Base-by-base conservation (phyloP, 2,329 filamentous ascomycete genomes). In the Chaetomium sp. region DNA sequence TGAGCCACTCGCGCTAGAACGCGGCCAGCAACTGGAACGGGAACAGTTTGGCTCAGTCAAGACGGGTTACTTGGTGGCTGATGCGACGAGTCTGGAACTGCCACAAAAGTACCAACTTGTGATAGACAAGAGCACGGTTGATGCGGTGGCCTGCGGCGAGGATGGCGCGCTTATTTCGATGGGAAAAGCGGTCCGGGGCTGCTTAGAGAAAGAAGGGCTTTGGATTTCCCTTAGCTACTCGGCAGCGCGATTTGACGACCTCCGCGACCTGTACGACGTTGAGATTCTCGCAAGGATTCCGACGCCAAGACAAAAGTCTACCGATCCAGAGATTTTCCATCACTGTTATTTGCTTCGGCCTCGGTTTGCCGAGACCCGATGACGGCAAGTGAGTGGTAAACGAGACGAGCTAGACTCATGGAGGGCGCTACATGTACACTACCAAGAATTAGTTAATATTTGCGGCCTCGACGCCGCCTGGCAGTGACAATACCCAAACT, bases 161-260 rank as follows among this genome's bases (percentile, higher is more conserved):
- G 67, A 68, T 3, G 67, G 64, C 6, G 63, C 69, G 1, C 47
- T 79, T 1, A 58, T 67, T 33, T 59, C 64, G 1, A 77, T 79
- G 75, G 68, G 68, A 4, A 42, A 62, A 8, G 63, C 70, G 1
- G 68, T 79, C 9, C 64, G 63, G 14, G 55, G 57, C 9, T 69
- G 65, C 51, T 65, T 79, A 11, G 64, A 65, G 0, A 65, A 69
- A 0, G 67, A 60, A 4, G 75, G 72, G 0, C 56, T 73, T 11
- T 79, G 77, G 76, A 65, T 79, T 9, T 77, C 75, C 3, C 61
- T 79, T 46, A 79, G 75, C 59, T 79, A 74, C 61, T 79, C 77
- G 1, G 64, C 65, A 0, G 61, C 41, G 2, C 69, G 76, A 5
- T 79, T 78, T 53, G 64, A 70, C 5, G 64, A 66, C 2, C 45